Evolutionary conservation across 2,329 filamentous ascomycete species (phyloP).

Genomic region (Teratosphaeriaceae sp.): DNA sequence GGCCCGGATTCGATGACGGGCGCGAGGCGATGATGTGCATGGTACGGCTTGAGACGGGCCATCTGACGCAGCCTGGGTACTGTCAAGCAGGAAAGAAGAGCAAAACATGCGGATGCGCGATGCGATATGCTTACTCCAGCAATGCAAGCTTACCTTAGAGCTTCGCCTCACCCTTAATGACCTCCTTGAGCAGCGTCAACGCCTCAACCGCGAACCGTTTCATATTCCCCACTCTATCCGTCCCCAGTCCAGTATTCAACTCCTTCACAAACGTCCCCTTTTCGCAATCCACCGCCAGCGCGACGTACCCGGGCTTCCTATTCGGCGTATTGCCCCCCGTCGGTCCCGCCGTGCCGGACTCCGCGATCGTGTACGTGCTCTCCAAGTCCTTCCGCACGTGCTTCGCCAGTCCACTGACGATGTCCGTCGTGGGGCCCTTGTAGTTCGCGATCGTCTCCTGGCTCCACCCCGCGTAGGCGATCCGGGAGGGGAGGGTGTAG

Average conservation of each 20-base stretch:
- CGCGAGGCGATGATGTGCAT: too few relatives aligned
- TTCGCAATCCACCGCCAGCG: slow-evolving; percentile 52
- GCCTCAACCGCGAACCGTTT: slow-evolving; percentile 54
- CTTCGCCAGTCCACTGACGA: slow-evolving; percentile 51
- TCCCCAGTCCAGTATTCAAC: slow-evolving; percentile 48
- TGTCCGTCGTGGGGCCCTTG: slow-evolving; percentile 51
- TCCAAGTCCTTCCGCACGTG: slow-evolving; percentile 50
- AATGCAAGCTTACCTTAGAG: slow-evolving; percentile 20
- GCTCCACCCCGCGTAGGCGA: slow-evolving; percentile 57
- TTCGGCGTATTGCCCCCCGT: slow-evolving; percentile 52
- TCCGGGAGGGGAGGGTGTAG: slow-evolving; percentile 53
- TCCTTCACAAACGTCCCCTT: slow-evolving; percentile 49
- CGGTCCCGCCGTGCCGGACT: slow-evolving; percentile 60
- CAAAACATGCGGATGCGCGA: too few relatives aligned
- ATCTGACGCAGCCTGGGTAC: too few relatives aligned
- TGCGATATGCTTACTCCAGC: too few relatives aligned
- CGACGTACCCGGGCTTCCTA: slow-evolving; percentile 57
- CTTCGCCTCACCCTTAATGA: slow-evolving; percentile 43
- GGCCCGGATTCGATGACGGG: too few relatives aligned
- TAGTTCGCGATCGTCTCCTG: slow-evolving; percentile 46
- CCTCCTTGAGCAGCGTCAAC: slow-evolving; percentile 50
- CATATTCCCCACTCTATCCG: slow-evolving; percentile 56
- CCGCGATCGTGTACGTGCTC: slow-evolving; percentile 51
- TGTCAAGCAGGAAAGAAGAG: too few relatives aligned
- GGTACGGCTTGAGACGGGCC: too few relatives aligned